Conservation (phyloP, 257 asterid genomes). For the Asclepias syriaca region DNA sequence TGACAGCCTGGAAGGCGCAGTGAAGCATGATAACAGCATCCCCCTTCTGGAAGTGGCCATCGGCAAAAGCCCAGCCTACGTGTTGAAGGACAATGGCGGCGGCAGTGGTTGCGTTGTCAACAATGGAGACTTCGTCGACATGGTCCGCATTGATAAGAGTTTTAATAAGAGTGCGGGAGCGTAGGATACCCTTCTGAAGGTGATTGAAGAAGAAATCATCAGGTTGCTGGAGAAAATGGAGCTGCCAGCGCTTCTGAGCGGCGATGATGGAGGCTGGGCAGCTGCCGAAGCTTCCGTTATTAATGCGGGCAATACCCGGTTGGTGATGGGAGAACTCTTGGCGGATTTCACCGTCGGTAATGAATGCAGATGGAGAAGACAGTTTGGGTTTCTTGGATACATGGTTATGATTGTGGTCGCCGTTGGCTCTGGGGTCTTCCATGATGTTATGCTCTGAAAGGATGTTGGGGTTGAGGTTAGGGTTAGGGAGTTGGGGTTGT, state of each 20-base stretch:
- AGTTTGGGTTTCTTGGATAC: conserved; percentile 57
- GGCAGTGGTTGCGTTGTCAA: conserved; percentile 94
- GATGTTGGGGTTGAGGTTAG: conserved; percentile 14
- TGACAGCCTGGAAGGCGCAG: conserved; percentile 91
- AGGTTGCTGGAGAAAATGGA: conserved; percentile 79
- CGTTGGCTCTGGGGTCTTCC: conserved; percentile 48
- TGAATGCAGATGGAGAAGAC: conserved; percentile 25
- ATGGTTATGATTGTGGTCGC: conserved; percentile 36
- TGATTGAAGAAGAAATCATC: conserved; percentile 84
- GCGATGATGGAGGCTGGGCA: conserved; percentile 87
- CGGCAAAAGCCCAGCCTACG: conserved; percentile 91
- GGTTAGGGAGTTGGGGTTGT: conserved; percentile 44
- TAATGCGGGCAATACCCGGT: conserved; percentile 62
- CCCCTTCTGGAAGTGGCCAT: conserved; percentile 76
- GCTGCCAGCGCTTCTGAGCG: conserved; percentile 86
- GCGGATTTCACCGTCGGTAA: conserved; percentile 54
- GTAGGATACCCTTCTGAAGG: conserved; percentile 64
- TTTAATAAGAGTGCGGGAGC: conserved; percentile 63
- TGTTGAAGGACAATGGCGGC: conserved; percentile 92
- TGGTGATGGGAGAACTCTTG: conserved; percentile 78
- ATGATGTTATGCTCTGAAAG: conserved; percentile 8
- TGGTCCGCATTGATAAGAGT: conserved; percentile 82
- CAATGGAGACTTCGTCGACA: conserved; percentile 85
- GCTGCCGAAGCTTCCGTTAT: conserved; percentile 95
- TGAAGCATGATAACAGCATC: conserved; percentile 98